A percentile compares a stretch with the other conserved stretches of the same genome.
phyloP scores from a whole-genome alignment of 352 stramenopile genomes.

The Aphanomyces invadans region DNA sequence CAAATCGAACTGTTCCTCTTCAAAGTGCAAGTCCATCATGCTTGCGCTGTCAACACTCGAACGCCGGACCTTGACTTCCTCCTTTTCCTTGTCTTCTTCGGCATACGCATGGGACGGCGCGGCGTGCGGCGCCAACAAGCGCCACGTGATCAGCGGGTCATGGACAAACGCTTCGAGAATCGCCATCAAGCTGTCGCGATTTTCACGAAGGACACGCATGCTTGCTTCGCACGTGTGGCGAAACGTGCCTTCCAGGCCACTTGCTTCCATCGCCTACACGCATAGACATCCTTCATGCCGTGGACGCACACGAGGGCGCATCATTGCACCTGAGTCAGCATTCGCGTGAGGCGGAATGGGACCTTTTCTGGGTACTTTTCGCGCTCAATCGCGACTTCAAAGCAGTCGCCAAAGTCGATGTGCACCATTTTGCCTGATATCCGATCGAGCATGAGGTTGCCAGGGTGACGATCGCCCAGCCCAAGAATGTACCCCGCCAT shows the following conservation, averaged over 20 bases:
- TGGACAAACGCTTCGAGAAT: conserved; percentile 99
- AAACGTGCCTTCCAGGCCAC: conserved; percentile 99
- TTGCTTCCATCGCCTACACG: conserved; percentile 98
- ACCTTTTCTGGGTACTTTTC: conserved; percentile 99
- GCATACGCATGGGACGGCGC: conserved; percentile 63
- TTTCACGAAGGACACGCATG: conserved; percentile 98
- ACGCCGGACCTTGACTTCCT: conserved; percentile 16
- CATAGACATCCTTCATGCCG: neutral
- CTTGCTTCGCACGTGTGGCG: conserved; percentile 96
- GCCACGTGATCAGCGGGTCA: conserved; percentile 99
- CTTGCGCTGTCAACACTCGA: conserved; percentile 5
- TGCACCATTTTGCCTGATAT: conserved; percentile 99
- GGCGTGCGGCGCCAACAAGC: conserved; percentile 86
- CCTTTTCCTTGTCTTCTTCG: conserved; percentile 26
- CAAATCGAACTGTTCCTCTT: conserved; percentile 5
- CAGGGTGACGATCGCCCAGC: conserved; percentile 98
- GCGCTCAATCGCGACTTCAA: conserved; percentile 99
- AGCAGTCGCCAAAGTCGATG: conserved; percentile 98
- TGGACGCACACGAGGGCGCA: too few species aligned
- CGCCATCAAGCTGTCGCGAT: conserved; percentile 97
- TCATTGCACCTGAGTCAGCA: conserved; percentile 82
- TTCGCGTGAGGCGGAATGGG: conserved; percentile 99
- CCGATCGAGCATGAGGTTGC: conserved; percentile 99
- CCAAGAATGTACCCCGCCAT: conserved; percentile 99
- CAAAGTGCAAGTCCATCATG: conserved; percentile 11